These are phyloP conservation scores for Populus hybrid DNA, from an alignment of 441 rosid species.

Conservation along the genomic window DNA sequence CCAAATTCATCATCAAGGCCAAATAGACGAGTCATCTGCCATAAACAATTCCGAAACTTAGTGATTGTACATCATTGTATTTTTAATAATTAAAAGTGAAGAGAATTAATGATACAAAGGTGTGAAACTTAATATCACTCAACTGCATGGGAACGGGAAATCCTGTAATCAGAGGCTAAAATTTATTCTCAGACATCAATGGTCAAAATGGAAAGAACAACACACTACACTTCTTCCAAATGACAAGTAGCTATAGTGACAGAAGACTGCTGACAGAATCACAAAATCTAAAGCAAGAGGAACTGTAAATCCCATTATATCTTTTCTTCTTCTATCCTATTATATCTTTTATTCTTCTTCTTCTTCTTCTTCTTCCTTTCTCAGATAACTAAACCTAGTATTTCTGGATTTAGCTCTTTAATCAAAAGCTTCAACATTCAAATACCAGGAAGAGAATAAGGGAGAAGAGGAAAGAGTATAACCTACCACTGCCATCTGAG, in stretches of 20 bases:
- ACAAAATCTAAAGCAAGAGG: not conserved
- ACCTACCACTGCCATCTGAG: no score
- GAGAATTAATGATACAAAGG: not conserved
- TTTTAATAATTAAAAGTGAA: not conserved
- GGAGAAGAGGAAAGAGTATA: not conserved
- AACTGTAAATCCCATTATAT: not conserved
- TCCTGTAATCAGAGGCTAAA: not conserved
- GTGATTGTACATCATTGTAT: not conserved
- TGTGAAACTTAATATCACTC: not conserved
- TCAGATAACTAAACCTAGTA: not conserved
- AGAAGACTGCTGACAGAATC: not conserved
- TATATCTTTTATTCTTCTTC: not conserved
- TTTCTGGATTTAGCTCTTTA: slow-evolving; percentile 1
- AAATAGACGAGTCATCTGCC: slow-evolving; percentile 82
- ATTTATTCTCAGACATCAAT: not conserved
- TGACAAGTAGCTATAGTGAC: not conserved
- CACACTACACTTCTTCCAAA: not conserved
- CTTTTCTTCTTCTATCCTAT: not conserved
- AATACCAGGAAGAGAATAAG: not conserved
- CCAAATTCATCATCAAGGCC: slow-evolving; percentile 91
- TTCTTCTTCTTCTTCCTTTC: not conserved
- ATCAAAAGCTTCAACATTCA: not conserved
- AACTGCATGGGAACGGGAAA: not conserved
- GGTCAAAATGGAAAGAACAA: not conserved
- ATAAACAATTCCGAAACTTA: slow-evolving; percentile 15